phyloP scores from a whole-genome alignment of 177 flowering plant species.

The Tripterygium wilfordii region DNA sequence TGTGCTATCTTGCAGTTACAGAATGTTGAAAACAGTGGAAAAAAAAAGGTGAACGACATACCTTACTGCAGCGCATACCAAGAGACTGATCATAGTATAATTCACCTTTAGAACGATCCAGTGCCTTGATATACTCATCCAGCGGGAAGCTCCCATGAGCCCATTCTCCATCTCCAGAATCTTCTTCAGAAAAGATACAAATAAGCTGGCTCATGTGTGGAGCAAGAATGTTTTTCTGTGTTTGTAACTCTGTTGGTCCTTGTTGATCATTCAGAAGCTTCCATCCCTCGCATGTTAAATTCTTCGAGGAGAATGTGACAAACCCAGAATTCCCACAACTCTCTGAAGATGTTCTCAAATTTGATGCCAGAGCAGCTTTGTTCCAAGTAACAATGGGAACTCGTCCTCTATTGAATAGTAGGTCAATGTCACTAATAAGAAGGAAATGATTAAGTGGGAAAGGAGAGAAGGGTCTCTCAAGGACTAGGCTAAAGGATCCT shows the following conservation, averaged over 20 bases:
- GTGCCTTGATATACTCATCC: slow-evolving; percentile 85
- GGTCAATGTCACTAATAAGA: slow-evolving; percentile 42
- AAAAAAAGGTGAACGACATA: slow-evolving; percentile 26
- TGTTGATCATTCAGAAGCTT: slow-evolving; percentile 34
- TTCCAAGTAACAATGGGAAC: slow-evolving; percentile 74
- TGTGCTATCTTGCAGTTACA: too few species aligned
- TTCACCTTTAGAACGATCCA: slow-evolving; percentile 85
- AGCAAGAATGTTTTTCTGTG: slow-evolving; percentile 19
- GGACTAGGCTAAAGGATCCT: slow-evolving; percentile 65
- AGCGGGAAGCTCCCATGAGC: slow-evolving; percentile 82
- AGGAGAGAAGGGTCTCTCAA: slow-evolving; percentile 84
- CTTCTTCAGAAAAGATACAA: slow-evolving; percentile 58
- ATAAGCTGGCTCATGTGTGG: slow-evolving; percentile 47
- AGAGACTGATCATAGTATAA: slow-evolving; percentile 76
- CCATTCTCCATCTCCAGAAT: slow-evolving; percentile 72
- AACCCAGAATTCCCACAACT: slow-evolving; percentile 68
- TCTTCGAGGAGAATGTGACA: slow-evolving; percentile 60
- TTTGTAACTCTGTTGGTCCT: slow-evolving; percentile 16
- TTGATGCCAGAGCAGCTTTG: slow-evolving; percentile 35
- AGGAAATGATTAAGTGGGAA: slow-evolving; percentile 77
- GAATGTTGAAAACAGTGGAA: too few species aligned
- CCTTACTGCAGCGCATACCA: slow-evolving; percentile 94
- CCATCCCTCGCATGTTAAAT: slow-evolving; percentile 48
- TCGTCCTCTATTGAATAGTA: slow-evolving; percentile 62
- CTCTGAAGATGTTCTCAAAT: slow-evolving; percentile 38